These are phyloP conservation scores for Rhypophila decipiens DNA, from an alignment of 495 filamentous ascomycete genomes.

Conservation along the genomic window DNA sequence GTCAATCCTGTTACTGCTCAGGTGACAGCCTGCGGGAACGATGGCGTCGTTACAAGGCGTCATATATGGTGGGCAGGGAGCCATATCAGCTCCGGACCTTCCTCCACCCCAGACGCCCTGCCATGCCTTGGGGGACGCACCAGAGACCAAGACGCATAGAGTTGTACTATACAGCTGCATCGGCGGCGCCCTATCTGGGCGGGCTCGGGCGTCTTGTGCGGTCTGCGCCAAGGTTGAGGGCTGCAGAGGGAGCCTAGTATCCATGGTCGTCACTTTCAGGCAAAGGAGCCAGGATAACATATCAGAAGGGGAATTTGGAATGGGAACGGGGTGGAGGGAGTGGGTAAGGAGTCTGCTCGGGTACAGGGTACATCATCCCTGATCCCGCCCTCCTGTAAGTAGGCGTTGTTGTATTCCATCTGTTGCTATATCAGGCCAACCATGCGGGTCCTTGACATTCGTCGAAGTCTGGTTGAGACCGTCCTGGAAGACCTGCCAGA, in stretches of 20 bases:
- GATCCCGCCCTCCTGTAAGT: not conserved
- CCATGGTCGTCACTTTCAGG: conserved; percentile 1
- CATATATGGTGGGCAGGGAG: conserved; percentile 12
- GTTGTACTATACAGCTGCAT: not conserved
- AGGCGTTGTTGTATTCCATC: too few relatives aligned
- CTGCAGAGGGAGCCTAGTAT: not conserved
- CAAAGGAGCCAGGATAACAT: not conserved
- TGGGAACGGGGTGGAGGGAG: not conserved
- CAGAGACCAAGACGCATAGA: not conserved
- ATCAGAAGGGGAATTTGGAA: not conserved
- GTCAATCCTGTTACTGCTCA: conserved; percentile 17
- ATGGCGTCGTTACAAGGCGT: conserved; percentile 7
- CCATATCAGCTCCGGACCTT: conserved; percentile 9
- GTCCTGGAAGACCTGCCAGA: not conserved
- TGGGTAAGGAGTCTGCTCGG: not conserved
- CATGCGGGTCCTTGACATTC: not conserved
- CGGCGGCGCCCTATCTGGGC: not conserved
- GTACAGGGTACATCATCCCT: not conserved
- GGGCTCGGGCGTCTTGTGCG: not conserved
- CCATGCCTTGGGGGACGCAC: not conserved
- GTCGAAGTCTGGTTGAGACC: not conserved
- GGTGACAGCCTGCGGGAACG: conserved; percentile 18
- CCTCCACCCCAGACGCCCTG: not conserved
- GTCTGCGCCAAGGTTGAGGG: conserved; percentile 1
- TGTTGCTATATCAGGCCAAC: not conserved